phyloP scores from a whole-genome alignment of 129 eudicot genomes.

The Saussurea involucrata region DNA sequence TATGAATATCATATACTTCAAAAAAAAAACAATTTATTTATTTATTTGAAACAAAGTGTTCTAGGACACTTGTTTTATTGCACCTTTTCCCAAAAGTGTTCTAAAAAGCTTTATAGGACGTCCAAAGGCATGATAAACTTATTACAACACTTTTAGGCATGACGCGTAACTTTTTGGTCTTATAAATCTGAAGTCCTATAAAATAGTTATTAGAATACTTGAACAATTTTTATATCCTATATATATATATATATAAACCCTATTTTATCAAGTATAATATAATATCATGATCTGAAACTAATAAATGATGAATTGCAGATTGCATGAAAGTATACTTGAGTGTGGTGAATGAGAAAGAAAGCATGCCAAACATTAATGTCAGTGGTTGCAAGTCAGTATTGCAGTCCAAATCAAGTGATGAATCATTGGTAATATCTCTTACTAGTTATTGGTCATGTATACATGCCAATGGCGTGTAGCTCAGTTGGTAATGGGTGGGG shows the following conservation, averaged over 20 bases:
- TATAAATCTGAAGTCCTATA: background rate
- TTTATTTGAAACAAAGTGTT: too few species aligned
- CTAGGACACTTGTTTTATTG: too few species aligned
- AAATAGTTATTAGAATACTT: background rate
- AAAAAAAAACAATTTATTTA: too few species aligned
- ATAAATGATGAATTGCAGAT: constrained; percentile 38
- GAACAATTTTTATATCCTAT: background rate
- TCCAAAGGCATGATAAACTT: too few species aligned
- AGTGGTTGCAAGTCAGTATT: constrained; percentile 63
- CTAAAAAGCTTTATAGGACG: too few species aligned
- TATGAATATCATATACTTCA: too few species aligned
- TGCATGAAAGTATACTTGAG: constrained; percentile 66
- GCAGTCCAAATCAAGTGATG: constrained; percentile 75
- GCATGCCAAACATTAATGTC: constrained; percentile 19
- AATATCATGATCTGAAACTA: background rate
- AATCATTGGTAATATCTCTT: constrained; percentile 57
- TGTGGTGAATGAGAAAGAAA: constrained; percentile 43
- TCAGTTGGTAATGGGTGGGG: too few species aligned
- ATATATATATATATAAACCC: too few species aligned
- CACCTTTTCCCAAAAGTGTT: too few species aligned
- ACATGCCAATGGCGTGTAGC: too few species aligned
- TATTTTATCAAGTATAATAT: background rate
- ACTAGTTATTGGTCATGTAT: background rate
- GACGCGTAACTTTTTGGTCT: background rate
- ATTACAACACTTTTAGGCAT: too few species aligned